Base-by-base conservation (phyloP, 306 rosid species). In the Amphicarpaea edgeworthii region DNA sequence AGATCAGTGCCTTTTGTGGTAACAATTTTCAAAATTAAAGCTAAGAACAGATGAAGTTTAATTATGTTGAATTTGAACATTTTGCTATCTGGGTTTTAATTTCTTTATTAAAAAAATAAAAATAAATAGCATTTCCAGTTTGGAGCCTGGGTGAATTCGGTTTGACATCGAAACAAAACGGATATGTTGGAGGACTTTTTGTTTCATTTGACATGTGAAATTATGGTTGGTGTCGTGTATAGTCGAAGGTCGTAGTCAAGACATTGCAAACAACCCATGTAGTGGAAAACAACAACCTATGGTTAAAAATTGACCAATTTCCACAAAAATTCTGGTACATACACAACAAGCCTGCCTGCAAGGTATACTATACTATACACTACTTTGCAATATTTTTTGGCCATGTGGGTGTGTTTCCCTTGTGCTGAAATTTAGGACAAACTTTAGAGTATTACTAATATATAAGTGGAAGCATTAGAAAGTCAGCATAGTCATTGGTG, bases 401-500 rank as follows among this genome's bases (percentile, higher is more conserved):
- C 83, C 94, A 91, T 79, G 97, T 89, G 97, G 78, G 80, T 43
- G 16, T 87, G 94, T 84, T 80, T 77, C 82, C 69, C 59, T 38
- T 77, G 60, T 67, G 54, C 75, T 67, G 64, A 71, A 51, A 58
- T 74, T 70, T 21, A 58, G 41, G 77, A 76, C 73, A 81, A 81
- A 69, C 28, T 68, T 75, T 34, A 42, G 63, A 76, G 68, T 28
- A 43, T 70, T 68, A 12, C n/a, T n/a, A n/a, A n/a, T n/a, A n/a
- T n/a, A 54, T 67, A 21, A 26, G 53, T 47, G 51, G 19, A 40
- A 41, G 21, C 53, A 62, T 19, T 15, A 12, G 12, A 66, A 40
- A 74, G 58, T 80, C 79, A 75, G 40, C 62, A 47, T 46, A 21
- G 63, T 23, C 26, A 38, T 5, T 28, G 42, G 43, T 66, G 53